Base-by-base conservation (phyloP, 2,329 filamentous ascomycete genomes). In the Aaosphaeria pasadenensis region DNA sequence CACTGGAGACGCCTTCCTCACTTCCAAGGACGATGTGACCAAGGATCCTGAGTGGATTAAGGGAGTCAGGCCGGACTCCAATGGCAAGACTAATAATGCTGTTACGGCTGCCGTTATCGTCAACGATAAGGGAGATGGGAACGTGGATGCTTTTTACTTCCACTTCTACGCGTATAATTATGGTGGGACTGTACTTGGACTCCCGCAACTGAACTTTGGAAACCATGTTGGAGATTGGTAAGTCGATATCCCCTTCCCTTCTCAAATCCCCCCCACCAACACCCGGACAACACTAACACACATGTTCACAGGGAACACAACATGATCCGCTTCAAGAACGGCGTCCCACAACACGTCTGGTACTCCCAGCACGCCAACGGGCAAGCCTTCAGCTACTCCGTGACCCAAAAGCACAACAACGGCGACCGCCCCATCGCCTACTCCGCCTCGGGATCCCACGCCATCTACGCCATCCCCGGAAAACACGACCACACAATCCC, bases 401-500 rank as follows among this genome's bases (percentile, higher is more conserved):
- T 76, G 1, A 71, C 80, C 9, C 55, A 63, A 1, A 75, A 84
- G 52, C 83, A 85, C 57, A 63, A 71, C 40, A 33, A 31, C 5
- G 77, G 75, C 3, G 58, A 71, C 2, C 71, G 83, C 9, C 83
- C 84, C 1, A 67, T 86, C 30, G 71, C 73, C 28, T 87, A 83
- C 63, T 78, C 77, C 1, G 77, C 79, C 0, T 80, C 80, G 43
- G 85, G 84, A 6, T 79, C 77, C 0, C 85, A 88, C 64, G 85
- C 84, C 17, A 82, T 82, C 58, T 87, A 87, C 62, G 81, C 83
- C 13, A 80, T 77, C 5, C 43, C 66, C 9, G 84, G 83, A 2
- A 73, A 69, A 2, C 84, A 87, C 57, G 83, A 86, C 59, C 82
- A 86, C 58, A 79, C 78, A 0, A 83, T 86, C 46, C 83, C 84